Evolutionary conservation across 2,329 filamentous ascomycete genomes (phyloP).

Genomic region (Pseudopithomyces chartarum): DNA sequence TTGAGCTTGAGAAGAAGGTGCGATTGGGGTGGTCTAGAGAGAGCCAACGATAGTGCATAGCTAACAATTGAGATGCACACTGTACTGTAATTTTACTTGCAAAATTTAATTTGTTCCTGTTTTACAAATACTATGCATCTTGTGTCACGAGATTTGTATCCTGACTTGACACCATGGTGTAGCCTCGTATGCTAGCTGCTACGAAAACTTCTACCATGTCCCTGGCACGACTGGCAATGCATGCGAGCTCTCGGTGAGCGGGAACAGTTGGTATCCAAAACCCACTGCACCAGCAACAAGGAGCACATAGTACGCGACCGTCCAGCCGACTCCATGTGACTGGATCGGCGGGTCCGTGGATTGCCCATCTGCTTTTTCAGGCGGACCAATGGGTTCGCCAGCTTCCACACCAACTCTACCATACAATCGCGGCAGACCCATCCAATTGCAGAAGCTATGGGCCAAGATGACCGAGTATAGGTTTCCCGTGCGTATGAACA

Average conservation of each 20-base stretch:
- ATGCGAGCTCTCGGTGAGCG: slow-evolving; percentile 68
- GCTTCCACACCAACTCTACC: slow-evolving; percentile 68
- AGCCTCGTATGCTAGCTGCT: no score
- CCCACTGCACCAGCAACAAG: slow-evolving; percentile 71
- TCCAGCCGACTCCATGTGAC: slow-evolving; percentile 63
- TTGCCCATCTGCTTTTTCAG: slow-evolving; percentile 42
- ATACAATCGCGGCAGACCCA: slow-evolving; percentile 86
- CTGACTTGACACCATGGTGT: no score
- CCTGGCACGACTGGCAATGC: slow-evolving; percentile 48
- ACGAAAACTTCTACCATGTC: slow-evolving; percentile 10
- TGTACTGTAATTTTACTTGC: no score
- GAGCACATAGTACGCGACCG: slow-evolving; percentile 76
- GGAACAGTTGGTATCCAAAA: slow-evolving; percentile 75
- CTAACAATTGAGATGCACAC: no score
- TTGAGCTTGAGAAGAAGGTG: no score
- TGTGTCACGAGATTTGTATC: no score
- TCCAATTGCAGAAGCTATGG: slow-evolving; percentile 90
- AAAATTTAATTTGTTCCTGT: no score
- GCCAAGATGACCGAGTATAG: slow-evolving; percentile 75
- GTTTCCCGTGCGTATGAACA: slow-evolving; percentile 85
- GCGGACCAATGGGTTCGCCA: slow-evolving; percentile 46
- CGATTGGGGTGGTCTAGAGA: no score
- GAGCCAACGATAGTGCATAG: no score
- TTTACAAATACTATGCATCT: no score
- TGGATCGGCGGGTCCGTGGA: slow-evolving; percentile 38